These are phyloP conservation scores for Blastobotrys buckinghamii DNA, from an alignment of 1,139 yeast genomes.

Conservation along the genomic window DNA sequence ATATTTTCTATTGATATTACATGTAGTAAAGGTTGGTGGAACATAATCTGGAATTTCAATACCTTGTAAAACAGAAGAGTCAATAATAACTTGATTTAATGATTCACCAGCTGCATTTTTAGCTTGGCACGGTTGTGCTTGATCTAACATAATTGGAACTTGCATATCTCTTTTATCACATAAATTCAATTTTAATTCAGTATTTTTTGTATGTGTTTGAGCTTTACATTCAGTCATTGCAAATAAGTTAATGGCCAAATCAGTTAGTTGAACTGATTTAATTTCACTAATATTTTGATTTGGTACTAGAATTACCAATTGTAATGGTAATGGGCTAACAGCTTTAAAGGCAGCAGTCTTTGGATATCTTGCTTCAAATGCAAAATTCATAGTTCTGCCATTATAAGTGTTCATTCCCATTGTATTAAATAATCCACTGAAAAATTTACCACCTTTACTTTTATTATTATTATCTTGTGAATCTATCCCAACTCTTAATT, in stretches of 20 bases:
- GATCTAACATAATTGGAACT: constrained; percentile 12
- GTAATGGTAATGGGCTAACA: constrained; percentile 22
- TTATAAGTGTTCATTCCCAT: constrained; percentile 15
- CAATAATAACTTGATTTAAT: constrained; percentile 22
- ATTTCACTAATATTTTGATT: constrained; percentile 2
- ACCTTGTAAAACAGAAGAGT: constrained; percentile 24
- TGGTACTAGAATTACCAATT: constrained; percentile 20
- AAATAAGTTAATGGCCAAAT: constrained; percentile 22
- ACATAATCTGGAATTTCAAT: constrained; percentile 46
- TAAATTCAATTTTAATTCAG: constrained; percentile 18
- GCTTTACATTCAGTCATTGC: constrained; percentile 28
- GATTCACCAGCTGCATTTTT: constrained; percentile 12
- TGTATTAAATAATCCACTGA: constrained; percentile 7
- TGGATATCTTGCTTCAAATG: constrained; percentile 28
- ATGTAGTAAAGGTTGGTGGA: constrained; percentile 52
- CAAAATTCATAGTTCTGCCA: constrained; percentile 16
- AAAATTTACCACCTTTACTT: constrained; percentile 6
- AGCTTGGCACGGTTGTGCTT: constrained; percentile 14
- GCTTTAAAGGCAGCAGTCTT: constrained; percentile 20
- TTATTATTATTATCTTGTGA: neutral
- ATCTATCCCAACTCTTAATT: constrained; percentile 18
- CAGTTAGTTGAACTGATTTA: constrained; percentile 19
- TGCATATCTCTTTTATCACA: constrained; percentile 15
- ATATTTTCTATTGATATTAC: constrained; percentile 51
- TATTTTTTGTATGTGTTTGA: constrained; percentile 20